phyloP scores from a whole-genome alignment of 2,329 filamentous ascomycete genomes.

The Talaromyces sp. region DNA sequence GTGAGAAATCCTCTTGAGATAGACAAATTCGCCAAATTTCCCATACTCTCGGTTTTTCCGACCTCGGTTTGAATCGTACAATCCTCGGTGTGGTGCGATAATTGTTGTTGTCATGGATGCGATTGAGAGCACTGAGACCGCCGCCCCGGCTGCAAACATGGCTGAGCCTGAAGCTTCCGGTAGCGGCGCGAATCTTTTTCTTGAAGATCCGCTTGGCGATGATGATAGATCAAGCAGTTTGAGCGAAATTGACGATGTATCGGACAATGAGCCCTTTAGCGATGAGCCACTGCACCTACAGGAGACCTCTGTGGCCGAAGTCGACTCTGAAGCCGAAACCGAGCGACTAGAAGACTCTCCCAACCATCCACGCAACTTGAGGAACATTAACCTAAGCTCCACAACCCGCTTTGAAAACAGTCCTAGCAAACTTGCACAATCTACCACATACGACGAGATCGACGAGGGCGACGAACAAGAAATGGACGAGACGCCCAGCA shows the following conservation, averaged over 20 bases:
- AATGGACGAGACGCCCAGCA: constrained; percentile 36
- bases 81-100: neutral
- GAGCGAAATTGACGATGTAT: constrained; percentile 83
- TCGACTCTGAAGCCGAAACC: constrained; percentile 84
- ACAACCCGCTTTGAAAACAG: constrained; percentile 58
- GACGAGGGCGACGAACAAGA: constrained; percentile 49
- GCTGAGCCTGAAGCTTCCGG: constrained; percentile 30
- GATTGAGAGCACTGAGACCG: constrained; percentile 30
- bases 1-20: neutral
- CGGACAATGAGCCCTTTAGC: constrained; percentile 58
- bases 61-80: neutral
- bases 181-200: constrained; percentile 28
- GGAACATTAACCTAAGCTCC: constrained; percentile 57
- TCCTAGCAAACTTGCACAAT: constrained; percentile 70
- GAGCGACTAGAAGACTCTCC: constrained; percentile 90
- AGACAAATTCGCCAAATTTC: neutral
- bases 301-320: constrained; percentile 53
- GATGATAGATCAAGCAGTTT: constrained; percentile 82
- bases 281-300: constrained; percentile 44
- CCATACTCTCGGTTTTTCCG: neutral
- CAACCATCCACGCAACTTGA: constrained; percentile 55
- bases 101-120: constrained; percentile 32
- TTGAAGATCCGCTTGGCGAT: constrained; percentile 46
- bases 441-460: constrained; percentile 41
- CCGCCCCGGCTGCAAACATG: constrained; percentile 29